Evolutionary conservation across 352 stramenopile species (phyloP).

Genomic region (Pythium myriotylum): DNA sequence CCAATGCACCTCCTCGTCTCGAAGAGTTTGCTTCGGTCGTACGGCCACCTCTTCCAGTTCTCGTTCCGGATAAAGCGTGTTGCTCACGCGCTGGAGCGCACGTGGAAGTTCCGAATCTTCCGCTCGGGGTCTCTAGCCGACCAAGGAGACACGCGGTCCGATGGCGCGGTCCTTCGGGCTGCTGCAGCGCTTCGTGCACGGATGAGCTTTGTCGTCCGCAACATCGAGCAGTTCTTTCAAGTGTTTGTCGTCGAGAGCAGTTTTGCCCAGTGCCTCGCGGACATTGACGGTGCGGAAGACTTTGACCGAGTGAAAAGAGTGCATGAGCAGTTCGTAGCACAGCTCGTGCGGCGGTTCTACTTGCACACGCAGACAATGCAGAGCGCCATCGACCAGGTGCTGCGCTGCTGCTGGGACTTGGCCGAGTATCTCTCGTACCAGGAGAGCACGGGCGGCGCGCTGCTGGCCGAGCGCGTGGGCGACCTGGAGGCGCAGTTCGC

Average conservation of each 20-base stretch:
- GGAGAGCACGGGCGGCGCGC: conserved; percentile 31
- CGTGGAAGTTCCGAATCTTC: conserved; percentile 56
- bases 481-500: conserved; percentile 59
- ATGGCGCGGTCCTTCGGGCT: conserved; percentile 17
- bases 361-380: conserved; percentile 67
- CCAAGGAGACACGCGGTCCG: not conserved
- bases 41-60: conserved; percentile 79
- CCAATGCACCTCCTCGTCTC: conserved; percentile 72
- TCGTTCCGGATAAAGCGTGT: conserved; percentile 80
- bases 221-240: conserved; percentile 75
- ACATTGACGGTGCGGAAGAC: conserved; percentile 53
- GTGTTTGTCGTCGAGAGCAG: conserved; percentile 75
- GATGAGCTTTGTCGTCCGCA: conserved; percentile 80
- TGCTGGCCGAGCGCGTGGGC: conserved; percentile 30
- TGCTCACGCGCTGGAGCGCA: conserved; percentile 60
- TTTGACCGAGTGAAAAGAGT: conserved; percentile 74
- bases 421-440: conserved; percentile 63
- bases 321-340: conserved; percentile 72
- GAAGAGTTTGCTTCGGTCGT: conserved; percentile 52
- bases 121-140: conserved; percentile 29
- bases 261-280: conserved; percentile 55
- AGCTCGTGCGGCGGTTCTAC: conserved; percentile 69
- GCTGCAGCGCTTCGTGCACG: conserved; percentile 47
- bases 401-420: conserved; percentile 72
- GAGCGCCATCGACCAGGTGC: conserved; percentile 58